phyloP scores from a whole-genome alignment of 2,329 filamentous ascomycete species.

The Neofusicoccum sp. region DNA sequence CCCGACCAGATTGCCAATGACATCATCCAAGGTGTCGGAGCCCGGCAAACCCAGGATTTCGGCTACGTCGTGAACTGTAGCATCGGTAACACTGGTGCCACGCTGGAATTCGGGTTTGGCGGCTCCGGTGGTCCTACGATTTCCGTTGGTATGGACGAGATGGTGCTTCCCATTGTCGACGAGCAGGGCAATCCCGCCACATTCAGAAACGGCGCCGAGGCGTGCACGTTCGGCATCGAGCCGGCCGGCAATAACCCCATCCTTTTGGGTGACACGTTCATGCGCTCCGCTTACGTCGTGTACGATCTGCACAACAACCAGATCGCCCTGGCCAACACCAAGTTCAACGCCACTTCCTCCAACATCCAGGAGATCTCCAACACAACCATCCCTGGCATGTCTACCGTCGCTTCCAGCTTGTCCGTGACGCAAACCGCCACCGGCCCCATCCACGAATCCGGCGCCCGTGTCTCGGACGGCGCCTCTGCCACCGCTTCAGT shows the following conservation, averaged over 20 bases:
- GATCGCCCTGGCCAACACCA: slow-evolving; percentile 15
- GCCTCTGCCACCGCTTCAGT: not conserved
- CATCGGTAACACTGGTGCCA: not conserved
- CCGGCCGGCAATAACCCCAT: slow-evolving; percentile 4
- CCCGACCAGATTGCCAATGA: slow-evolving; percentile 47
- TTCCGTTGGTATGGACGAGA: slow-evolving; percentile 10
- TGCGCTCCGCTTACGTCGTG: slow-evolving; percentile 72
- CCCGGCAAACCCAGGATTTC: not conserved
- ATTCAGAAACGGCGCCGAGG: not conserved
- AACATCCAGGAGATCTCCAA: slow-evolving; percentile 55
- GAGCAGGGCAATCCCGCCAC: not conserved
- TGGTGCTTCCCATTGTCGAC: slow-evolving; percentile 8
- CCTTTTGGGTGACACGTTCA: slow-evolving; percentile 67
- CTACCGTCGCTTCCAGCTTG: not conserved
- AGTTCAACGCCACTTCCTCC: slow-evolving; percentile 52
- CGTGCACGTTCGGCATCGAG: slow-evolving; percentile 12
- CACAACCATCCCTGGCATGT: slow-evolving; percentile 13
- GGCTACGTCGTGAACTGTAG: slow-evolving; percentile 12
- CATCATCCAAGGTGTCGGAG: slow-evolving; percentile 15
- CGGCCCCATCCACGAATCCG: slow-evolving; percentile 2
- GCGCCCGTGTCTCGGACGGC: not conserved
- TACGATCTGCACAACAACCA: slow-evolving; percentile 43
- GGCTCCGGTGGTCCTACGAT: slow-evolving; percentile 6
- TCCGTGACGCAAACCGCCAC: slow-evolving; percentile 15
- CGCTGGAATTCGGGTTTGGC: slow-evolving; percentile 14